Evolutionary conservation across 1,139 yeast species (phyloP).

Genomic region (Dujonia santamariae): DNA sequence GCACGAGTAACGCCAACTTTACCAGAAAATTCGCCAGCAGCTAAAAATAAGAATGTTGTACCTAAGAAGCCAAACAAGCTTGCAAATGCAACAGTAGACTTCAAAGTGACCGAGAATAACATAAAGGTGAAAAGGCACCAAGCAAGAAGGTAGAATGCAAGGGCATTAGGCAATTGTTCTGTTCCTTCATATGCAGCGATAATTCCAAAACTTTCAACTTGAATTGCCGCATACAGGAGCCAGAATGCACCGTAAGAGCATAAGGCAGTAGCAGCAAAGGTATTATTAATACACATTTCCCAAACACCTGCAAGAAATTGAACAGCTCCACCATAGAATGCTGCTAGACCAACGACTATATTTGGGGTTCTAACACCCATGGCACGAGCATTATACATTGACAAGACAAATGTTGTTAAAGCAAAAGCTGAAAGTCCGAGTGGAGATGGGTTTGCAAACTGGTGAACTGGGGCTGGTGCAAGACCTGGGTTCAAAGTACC

Average conservation of each 20-base stretch:
- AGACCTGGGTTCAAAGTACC: slow-evolving; percentile 38
- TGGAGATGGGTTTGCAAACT: slow-evolving; percentile 59
- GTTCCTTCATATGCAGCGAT: slow-evolving; percentile 46
- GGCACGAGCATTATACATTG: slow-evolving; percentile 40
- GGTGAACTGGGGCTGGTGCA: slow-evolving; percentile 29
- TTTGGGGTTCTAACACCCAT: slow-evolving; percentile 35
- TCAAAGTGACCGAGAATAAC: slow-evolving; percentile 56
- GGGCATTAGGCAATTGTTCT: slow-evolving; percentile 45
- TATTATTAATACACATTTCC: slow-evolving; percentile 64
- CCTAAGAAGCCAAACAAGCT: slow-evolving; percentile 51
- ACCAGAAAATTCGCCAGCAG: slow-evolving; percentile 54
- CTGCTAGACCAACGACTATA: slow-evolving; percentile 42
- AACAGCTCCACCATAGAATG: slow-evolving; percentile 58
- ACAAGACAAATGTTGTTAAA: slow-evolving; percentile 46
- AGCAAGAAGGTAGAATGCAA: slow-evolving; percentile 61
- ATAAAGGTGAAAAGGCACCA: slow-evolving; percentile 65
- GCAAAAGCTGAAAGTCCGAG: slow-evolving; percentile 56
- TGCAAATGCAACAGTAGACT: slow-evolving; percentile 62
- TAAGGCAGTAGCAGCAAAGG: slow-evolving; percentile 64
- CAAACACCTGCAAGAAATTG: slow-evolving; percentile 65
- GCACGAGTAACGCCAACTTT: slow-evolving; percentile 49
- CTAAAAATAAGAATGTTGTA: slow-evolving; percentile 54
- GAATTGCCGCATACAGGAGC: slow-evolving; percentile 61
- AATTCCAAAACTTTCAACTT: slow-evolving; percentile 55
- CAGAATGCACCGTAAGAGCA: slow-evolving; percentile 76